Evolutionary conservation across 2,329 filamentous ascomycete genomes (phyloP), one percentile per base, ranked within the genome.

Genomic region (Penicillium sp.): DNA sequence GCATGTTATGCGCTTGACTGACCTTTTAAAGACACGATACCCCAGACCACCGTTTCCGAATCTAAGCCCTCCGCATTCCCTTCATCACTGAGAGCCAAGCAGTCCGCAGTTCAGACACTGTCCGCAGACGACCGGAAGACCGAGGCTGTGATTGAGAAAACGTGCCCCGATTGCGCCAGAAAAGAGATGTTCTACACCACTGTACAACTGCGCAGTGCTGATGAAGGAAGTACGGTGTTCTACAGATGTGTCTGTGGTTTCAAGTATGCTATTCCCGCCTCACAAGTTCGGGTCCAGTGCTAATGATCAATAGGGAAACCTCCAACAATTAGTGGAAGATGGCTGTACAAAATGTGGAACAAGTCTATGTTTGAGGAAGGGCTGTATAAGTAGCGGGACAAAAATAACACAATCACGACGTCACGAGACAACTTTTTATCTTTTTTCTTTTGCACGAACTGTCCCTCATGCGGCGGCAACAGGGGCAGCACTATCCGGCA

Each of bases 21-120:
- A 67, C 50, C 21, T 22, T 29, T 50, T 39, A 29, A 56, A 90
- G 90, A 94, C 72, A 88, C 84, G 24, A 84, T 87, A 8, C 85
- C 88, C 10, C 91, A 89, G 69, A 87, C 85, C 0, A 89, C 92
- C 50, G 80, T 88, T 43, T 96, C 93, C 2, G 80, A 84, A 59
- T 96, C 92, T n/a, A 96, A 95, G 68, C 86, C 91, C 0, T 87
- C 88, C 46, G 90, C 93, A 50, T 97, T 97, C 67, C 94, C 94
- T 2, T 97, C 93, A 0, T 79, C 88, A n/a, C 78, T 97, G 49
- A 85, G 92, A 66, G 87, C 92, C 64, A 95, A 96, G 75, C 84
- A 78, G 59, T 96, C 92, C n/a, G 89, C 88, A 41, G 86, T 96
- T 21, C 91, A 96, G 74, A 87, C 86, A 13, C 81, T 97, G 59